These are phyloP conservation scores for Ministeria vibrans DNA, from an alignment of 78 protist species.

Conservation along the genomic window DNA sequence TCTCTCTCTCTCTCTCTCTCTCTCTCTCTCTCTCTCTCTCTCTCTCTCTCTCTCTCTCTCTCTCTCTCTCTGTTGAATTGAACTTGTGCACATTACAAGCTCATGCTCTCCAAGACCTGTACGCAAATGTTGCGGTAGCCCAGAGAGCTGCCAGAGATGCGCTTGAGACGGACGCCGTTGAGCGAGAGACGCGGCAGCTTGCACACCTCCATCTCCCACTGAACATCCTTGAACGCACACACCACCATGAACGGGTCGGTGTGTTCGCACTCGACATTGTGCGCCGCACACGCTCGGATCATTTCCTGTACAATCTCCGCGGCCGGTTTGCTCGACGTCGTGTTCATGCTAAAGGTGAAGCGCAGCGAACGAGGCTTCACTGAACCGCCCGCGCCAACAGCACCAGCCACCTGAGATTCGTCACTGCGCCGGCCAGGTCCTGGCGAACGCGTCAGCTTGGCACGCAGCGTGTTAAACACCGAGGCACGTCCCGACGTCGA, in stretches of 20 bases:
- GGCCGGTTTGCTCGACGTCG: slow-evolving; percentile 19
- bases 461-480: too few species aligned
- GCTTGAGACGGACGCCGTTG: slow-evolving; percentile 43
- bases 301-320: slow-evolving; percentile 21
- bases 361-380: slow-evolving; percentile 47
- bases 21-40: too few species aligned
- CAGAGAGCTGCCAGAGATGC: slow-evolving; percentile 35
- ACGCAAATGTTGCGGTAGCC: slow-evolving; percentile 17
- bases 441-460: too few species aligned
- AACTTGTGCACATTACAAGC: too few species aligned
- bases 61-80: too few species aligned
- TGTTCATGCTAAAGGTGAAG: slow-evolving; percentile 28
- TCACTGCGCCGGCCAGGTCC: too few species aligned
- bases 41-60: too few species aligned
- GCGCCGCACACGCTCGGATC: neutral
- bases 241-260: slow-evolving; percentile 2
- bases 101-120: neutral
- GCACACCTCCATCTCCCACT: slow-evolving; percentile 56
- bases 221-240: neutral
- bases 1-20: too few species aligned
- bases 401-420: too few species aligned
- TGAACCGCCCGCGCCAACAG: too few species aligned
- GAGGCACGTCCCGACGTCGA: neutral
- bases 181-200: slow-evolving; percentile 32
- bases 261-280: neutral